phyloP scores from a whole-genome alignment of 495 filamentous ascomycete genomes.

The Penicillium bialowiezense region DNA sequence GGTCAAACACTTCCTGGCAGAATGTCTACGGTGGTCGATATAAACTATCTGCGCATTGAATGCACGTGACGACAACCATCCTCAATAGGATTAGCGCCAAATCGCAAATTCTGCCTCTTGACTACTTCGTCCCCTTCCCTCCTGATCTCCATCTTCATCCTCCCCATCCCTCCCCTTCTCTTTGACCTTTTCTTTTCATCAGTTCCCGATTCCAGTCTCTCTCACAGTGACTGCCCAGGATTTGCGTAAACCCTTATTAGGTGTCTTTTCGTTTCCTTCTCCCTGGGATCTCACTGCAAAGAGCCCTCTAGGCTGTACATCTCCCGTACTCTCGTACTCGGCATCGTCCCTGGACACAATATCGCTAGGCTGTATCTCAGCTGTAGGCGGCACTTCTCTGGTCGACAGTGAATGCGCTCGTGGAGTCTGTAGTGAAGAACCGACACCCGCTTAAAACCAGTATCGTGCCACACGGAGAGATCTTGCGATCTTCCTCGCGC shows the following conservation, averaged over 20 bases:
- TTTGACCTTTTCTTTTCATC: slow-evolving; percentile 19
- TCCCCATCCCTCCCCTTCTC: slow-evolving; percentile 14
- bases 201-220: slow-evolving; percentile 3
- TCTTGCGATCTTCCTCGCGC: neutral
- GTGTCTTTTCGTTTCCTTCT: slow-evolving; percentile 18
- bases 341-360: slow-evolving; percentile 22
- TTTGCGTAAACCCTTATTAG: slow-evolving; percentile 26
- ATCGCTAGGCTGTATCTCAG: slow-evolving; percentile 46
- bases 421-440: slow-evolving; percentile 44
- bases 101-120: slow-evolving; percentile 14
- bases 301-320: slow-evolving; percentile 32
- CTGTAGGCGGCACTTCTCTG: slow-evolving; percentile 42
- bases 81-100: slow-evolving; percentile 12
- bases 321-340: slow-evolving; percentile 30
- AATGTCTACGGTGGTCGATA: too few species aligned
- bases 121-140: slow-evolving; percentile 15
- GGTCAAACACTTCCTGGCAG: too few species aligned
- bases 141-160: slow-evolving; percentile 14
- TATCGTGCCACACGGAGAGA: neutral
- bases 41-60: too few species aligned
- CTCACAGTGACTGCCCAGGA: slow-evolving; percentile 11
- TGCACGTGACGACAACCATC: neutral
- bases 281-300: slow-evolving; percentile 15
- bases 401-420: slow-evolving; percentile 35
- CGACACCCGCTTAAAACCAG: slow-evolving; percentile 29